Percentiles rank a stretch among this genome's conserved stretches.
phyloP scores from a whole-genome alignment of 352 stramenopile species.

The Phytophthora pini region DNA sequence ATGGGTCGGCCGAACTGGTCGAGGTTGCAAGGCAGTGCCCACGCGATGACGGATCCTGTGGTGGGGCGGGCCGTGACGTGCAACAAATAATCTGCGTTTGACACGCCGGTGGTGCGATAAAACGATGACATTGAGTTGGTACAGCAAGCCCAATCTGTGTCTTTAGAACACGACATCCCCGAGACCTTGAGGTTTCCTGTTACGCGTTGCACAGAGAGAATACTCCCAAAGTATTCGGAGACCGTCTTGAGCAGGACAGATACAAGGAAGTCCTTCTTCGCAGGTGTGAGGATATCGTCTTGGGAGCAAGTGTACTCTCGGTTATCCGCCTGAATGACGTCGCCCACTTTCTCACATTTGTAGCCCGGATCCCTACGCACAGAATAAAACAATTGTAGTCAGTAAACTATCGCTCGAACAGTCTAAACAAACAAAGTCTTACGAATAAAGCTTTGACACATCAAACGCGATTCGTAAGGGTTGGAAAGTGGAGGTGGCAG shows the following conservation, averaged over 20 bases:
- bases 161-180: constrained; percentile 52
- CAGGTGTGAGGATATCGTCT: constrained; percentile 65
- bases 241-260: constrained; percentile 75
- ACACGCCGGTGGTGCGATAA: constrained; percentile 58
- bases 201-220: constrained; percentile 73
- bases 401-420: background rate
- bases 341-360: constrained; percentile 57
- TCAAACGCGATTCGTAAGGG: constrained; percentile 84
- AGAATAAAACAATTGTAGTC: background rate
- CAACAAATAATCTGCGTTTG: constrained; percentile 78
- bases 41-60: constrained; percentile 73
- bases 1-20: constrained; percentile 82
- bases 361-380: constrained; percentile 60
- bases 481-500: constrained; percentile 48
- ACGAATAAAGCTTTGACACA: constrained; percentile 73
- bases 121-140: constrained; percentile 47
- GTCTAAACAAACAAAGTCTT: constrained; percentile 7
- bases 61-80: constrained; percentile 81
- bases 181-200: constrained; percentile 69
- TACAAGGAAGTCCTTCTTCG: constrained; percentile 74
- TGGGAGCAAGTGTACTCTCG: constrained; percentile 55
- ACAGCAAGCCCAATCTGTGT: constrained; percentile 75
- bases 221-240: constrained; percentile 59
- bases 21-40: constrained; percentile 81
- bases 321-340: constrained; percentile 59